Base-by-base conservation (phyloP, 768 basidiomycete genomes). In the Bullera alba region DNA sequence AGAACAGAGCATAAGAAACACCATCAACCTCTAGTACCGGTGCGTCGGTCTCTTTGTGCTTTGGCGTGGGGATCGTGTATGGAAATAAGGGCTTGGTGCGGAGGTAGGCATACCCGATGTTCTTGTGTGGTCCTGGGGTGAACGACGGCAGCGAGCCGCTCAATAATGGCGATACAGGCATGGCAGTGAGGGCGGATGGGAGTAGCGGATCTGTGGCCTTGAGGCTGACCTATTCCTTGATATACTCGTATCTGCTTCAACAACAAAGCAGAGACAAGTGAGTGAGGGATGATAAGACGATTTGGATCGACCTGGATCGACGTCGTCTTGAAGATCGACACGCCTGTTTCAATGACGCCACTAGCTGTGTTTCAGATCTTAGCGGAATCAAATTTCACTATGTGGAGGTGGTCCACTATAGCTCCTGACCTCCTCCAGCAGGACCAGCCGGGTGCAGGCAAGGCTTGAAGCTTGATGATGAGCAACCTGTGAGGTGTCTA, bases 1-100 rank as follows among this genome's bases (percentile, higher is more conserved):
- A 65, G 34, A 55, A 65, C 4, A 65, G 50, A 2, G 55, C 50
- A 52, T 65, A 65, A 4, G 52, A 50, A 21, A 65, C 46, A 28
- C 56, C 43, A 23, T 53, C 30, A 1, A 60, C 28, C 17, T 56
- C 37, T 14, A 61, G 34, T 12, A 50, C 54, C 22, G 60, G 53
- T 19, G 21, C 6, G 1, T 39, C 44, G 6, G 51, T 56, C 2
- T 22, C 35, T 1, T 8, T 30, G 49, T 46, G 47, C 1, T 23
- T 54, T 14, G 63, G 60, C 1, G 51, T 46, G 7, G 51, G 48
- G 23, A 44, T 38, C 0, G 53, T 30, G 42, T 50, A 54, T 16
- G 57, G 53, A 7, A 29, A n/a, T 2, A 53, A 41, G 7, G 56
- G 53, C 15, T 48, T 21, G 22, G 53, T 42, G 3, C 48, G 45